Evolutionary conservation across 2,329 filamentous ascomycete genomes (phyloP).

Genomic region (Daldinia sp.): DNA sequence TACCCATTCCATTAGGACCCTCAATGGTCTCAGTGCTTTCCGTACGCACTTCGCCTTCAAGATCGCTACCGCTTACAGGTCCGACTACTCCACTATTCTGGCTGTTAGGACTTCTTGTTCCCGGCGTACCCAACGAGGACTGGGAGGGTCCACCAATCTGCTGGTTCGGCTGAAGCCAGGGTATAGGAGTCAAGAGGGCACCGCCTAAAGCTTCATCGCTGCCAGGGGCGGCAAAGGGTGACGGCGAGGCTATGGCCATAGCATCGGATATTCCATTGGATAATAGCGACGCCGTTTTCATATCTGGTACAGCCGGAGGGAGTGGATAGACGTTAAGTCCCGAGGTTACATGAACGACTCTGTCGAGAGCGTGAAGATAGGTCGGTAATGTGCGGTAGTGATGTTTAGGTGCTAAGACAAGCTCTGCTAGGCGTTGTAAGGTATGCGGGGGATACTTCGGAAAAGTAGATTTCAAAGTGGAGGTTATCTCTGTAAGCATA

Average conservation of each 20-base stretch:
- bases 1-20: conserved; percentile 81
- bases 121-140: conserved; percentile 29
- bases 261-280: conserved; percentile 72
- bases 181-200: conserved; percentile 91
- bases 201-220: conserved; percentile 92
- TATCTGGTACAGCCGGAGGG: conserved; percentile 72
- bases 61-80: conserved; percentile 55
- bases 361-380: conserved; percentile 91
- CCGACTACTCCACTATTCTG: conserved; percentile 48
- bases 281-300: conserved; percentile 65
- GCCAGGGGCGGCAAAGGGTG: conserved; percentile 66
- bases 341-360: conserved; percentile 90
- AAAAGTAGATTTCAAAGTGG: conserved; percentile 76
- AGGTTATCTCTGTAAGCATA: conserved; percentile 71
- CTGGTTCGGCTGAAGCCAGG: conserved; percentile 73
- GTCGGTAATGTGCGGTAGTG: conserved; percentile 86
- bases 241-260: conserved; percentile 51
- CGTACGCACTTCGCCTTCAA: conserved; percentile 73
- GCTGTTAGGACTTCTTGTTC: conserved; percentile 23
- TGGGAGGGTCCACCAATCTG: conserved; percentile 41
- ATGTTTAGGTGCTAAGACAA: conserved; percentile 78
- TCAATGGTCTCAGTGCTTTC: conserved; percentile 85
- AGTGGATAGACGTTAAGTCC: conserved; percentile 84
- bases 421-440: conserved; percentile 89
- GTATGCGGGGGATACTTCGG: conserved; percentile 85